Conservation (phyloP, 306 rosid species). For the Castanopsis chinensis region DNA sequence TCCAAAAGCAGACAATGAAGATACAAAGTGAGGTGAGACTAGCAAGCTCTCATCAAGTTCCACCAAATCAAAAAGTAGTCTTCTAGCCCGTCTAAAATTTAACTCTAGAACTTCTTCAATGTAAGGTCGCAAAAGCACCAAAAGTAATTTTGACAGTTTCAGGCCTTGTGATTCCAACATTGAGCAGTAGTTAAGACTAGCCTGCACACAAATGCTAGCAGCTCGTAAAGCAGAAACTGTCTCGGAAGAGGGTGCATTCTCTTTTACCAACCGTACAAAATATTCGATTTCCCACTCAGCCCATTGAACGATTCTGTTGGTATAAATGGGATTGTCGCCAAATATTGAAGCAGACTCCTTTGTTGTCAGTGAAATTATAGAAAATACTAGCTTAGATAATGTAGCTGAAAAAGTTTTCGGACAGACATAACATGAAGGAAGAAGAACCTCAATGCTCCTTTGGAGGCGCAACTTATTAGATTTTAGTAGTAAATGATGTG, state of each 20-base stretch:
- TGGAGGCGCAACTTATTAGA: constrained; percentile 67
- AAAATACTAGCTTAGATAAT: constrained; percentile 74
- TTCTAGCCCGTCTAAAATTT: constrained; percentile 88
- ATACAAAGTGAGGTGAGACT: constrained; percentile 60
- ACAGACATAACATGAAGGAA: constrained; percentile 82
- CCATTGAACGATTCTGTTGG: constrained; percentile 94
- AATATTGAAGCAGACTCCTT: constrained; percentile 77
- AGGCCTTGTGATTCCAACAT: constrained; percentile 80
- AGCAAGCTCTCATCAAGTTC: constrained; percentile 60
- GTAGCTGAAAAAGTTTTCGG: constrained; percentile 81
- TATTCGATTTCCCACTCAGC: constrained; percentile 96
- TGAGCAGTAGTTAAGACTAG: constrained; percentile 81
- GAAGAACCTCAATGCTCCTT: constrained; percentile 61
- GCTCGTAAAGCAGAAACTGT: constrained; percentile 76
- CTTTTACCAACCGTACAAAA: constrained; percentile 84
- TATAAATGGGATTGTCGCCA: constrained; percentile 89
- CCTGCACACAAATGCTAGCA: constrained; percentile 76
- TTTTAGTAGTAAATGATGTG: constrained; percentile 71
- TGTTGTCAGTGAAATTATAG: constrained; percentile 63
- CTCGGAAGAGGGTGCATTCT: constrained; percentile 79
- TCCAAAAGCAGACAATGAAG: constrained; percentile 70
- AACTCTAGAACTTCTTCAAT: constrained; percentile 91
- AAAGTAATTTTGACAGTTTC: constrained; percentile 76
- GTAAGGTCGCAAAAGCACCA: constrained; percentile 84
- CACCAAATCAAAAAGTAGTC: constrained; percentile 67